Evolutionary conservation across 805 yeast genomes (phyloP), one percentile per base, ranked within the genome.

Genomic region (Saccharomycopsis schoenii): DNA sequence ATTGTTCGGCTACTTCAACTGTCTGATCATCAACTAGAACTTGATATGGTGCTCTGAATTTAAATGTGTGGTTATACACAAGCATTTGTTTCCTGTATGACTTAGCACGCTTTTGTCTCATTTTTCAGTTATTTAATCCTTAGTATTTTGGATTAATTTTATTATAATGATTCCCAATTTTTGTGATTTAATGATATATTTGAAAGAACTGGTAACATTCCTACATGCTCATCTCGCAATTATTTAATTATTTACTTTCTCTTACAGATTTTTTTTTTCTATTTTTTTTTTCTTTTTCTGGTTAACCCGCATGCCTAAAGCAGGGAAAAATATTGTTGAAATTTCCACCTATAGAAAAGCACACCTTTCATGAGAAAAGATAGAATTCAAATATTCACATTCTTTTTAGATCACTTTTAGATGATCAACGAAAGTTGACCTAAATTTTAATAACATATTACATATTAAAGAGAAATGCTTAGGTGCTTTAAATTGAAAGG

Each of bases 71-170:
- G 66, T 82, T 80, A 68, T 90, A 87, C 60, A 89, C 86, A 66
- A 86, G 83, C 88, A 94, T 87, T 72, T 89, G 97, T 77, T 93
- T 93, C 72, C 93, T 85, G 74, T 94, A 94, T 0, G 94, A 79
- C 73, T 93, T 93, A 59, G 97, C 96, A 74, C 99, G 81, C 74
- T 92, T 93, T 75, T 93, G 97, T 79, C 96, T 90, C 99, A 93
- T 93, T 34, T 37, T 55, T n/a, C 14, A 19, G 6, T 55, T 55
- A 8, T 2, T 55, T 29, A 29, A 29, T 29, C 34, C 34, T 29
- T 6, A 29, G 34, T 29, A 29, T 29, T 29, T 6, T 29, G 6
- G 6, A 29, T 29, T 29, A 6, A 6, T 29, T 29, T 29, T 29
- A 29, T 29, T 29, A 29, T 4, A 6, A 6, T 29, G 6, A 29